Evolutionary conservation across 176 grass and related monocot species (phyloP), one percentile per base, ranked within the genome.

Genomic region (Eleusine coracana): DNA sequence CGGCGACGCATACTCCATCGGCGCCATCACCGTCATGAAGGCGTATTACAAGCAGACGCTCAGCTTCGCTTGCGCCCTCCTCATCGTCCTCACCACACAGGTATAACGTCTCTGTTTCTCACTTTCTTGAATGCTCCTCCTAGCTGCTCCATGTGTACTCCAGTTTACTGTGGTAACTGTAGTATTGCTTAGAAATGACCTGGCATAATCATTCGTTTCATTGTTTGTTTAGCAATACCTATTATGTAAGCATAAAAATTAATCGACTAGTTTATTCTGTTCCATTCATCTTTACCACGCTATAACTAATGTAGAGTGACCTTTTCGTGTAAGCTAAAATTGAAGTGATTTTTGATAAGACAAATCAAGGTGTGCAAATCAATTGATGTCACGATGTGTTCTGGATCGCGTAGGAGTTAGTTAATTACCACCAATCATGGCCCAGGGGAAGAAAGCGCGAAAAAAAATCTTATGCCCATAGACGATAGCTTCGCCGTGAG

Each of bases 1-100:
- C 75, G 94, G 94, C 48, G 94, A 97, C 69, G 92, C 94, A 0
- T 97, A 97, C 83, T 97, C 94, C 76, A 97, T 97, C 83, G 94
- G 94, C 61, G 94, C 94, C 62, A 97, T 97, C 84, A 97, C 94
- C 51, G 92, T 97, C 73, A 97, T 97, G 92, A 97, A 97, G 92
- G 94, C 89, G 0, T 97, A 97, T 85, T 97, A 97, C 89, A 97
- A 97, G 85, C 94, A 94, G 88, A 68, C 79, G 41, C 68, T 97
- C 46, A 88, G 89, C 79, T 97, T 97, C 86, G 72, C 88, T 10
- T 92, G 92, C 79, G 94, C 75, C 52, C 89, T 97, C 59, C 87
- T 97, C 85, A 94, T 97, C 73, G 92, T 94, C 74, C 94, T 97
- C 80, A 92, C 94, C 41, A 94, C 94, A 11, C 94, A 97, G 94